Percentiles rank a stretch among this genome's conserved stretches.
These are phyloP conservation scores for Ophiostoma fasciatum DNA, from an alignment of 2,329 filamentous ascomycete genomes.

Conservation along the genomic window DNA sequence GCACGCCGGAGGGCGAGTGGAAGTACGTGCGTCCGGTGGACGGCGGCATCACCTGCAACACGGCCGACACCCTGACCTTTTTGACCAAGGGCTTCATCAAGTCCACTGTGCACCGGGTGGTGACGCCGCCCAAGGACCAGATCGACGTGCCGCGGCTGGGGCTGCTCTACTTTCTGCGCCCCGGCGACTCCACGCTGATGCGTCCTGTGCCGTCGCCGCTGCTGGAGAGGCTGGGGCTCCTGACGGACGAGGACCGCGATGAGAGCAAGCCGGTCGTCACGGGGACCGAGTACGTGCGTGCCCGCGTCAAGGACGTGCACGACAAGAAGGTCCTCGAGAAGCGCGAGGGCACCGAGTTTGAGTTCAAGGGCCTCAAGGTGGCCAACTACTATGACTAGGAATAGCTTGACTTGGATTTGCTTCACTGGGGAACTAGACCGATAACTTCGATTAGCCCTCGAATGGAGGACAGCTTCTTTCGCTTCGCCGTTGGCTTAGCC, in stretches of 20 bases:
- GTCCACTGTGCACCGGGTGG: conserved; percentile 9
- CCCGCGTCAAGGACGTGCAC: conserved; percentile 30
- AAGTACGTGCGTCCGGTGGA: conserved; percentile 27
- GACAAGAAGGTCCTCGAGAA: conserved; percentile 27
- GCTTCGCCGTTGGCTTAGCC: too few species aligned
- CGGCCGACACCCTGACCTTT: conserved; percentile 21
- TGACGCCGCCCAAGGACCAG: conserved; percentile 22
- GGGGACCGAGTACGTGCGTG: conserved; percentile 30
- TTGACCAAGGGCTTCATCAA: conserved; percentile 14
- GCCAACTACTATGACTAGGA: conserved; percentile 3
- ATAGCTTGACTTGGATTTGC: too few species aligned
- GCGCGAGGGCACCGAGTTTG: conserved; percentile 22
- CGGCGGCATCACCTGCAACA: conserved; percentile 28
- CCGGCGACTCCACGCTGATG: conserved; percentile 11
- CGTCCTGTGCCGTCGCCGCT: conserved; percentile 8
- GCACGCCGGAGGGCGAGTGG: conserved; percentile 41
- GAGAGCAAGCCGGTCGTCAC: conserved; percentile 19
- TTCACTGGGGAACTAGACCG: too few species aligned
- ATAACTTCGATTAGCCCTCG: too few species aligned
- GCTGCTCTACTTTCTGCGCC: conserved; percentile 35
- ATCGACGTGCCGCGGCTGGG: conserved; percentile 31
- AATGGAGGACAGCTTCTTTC: too few species aligned
- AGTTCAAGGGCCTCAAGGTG: conserved; percentile 6
- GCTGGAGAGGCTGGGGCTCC: conserved; percentile 19
- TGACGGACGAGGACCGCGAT: conserved; percentile 25